phyloP scores from a whole-genome alignment of 306 rosid species.

The Phaseolus lunatus region DNA sequence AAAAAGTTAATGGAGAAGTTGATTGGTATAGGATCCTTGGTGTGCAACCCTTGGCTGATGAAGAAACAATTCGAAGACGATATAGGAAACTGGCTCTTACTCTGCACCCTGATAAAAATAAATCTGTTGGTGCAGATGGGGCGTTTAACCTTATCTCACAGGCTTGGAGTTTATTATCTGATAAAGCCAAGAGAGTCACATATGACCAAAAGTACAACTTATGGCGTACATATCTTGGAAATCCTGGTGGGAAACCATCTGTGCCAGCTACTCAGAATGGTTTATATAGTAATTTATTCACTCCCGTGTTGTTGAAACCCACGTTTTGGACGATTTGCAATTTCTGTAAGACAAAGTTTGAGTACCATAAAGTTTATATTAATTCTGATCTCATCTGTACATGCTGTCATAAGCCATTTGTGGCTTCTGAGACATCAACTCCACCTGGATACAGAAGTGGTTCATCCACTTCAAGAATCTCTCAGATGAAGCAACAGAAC shows the following conservation, averaged over 20 bases:
- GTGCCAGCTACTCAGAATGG: conserved; percentile 51
- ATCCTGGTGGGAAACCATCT: conserved; percentile 42
- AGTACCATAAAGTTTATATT: conserved; percentile 55
- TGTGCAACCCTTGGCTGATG: conserved; percentile 65
- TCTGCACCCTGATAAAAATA: conserved; percentile 85
- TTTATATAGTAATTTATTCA: conserved; percentile 34
- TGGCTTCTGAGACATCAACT: conserved; percentile 59
- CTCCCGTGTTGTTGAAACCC: conserved; percentile 32
- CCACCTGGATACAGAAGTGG: conserved; percentile 47
- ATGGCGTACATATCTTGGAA: conserved; percentile 32
- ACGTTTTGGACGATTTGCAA: conserved; percentile 85
- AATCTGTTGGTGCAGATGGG: conserved; percentile 77
- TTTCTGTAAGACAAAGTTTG: conserved; percentile 62
- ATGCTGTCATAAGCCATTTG: conserved; percentile 59
- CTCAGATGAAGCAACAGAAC: conserved; percentile 47
- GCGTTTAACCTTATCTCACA: conserved; percentile 74
- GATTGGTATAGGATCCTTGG: conserved; percentile 85
- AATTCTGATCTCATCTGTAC: conserved; percentile 56
- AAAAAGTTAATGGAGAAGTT: conserved; percentile 55
- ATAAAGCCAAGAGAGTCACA: conserved; percentile 53
- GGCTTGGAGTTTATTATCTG: conserved; percentile 74
- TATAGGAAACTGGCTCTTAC: conserved; percentile 64
- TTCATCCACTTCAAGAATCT: conserved; percentile 47
- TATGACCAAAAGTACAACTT: conserved; percentile 54
- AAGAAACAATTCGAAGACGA: conserved; percentile 61